phyloP scores from a whole-genome alignment of 305 asterid genomes.

The Withania somnifera region DNA sequence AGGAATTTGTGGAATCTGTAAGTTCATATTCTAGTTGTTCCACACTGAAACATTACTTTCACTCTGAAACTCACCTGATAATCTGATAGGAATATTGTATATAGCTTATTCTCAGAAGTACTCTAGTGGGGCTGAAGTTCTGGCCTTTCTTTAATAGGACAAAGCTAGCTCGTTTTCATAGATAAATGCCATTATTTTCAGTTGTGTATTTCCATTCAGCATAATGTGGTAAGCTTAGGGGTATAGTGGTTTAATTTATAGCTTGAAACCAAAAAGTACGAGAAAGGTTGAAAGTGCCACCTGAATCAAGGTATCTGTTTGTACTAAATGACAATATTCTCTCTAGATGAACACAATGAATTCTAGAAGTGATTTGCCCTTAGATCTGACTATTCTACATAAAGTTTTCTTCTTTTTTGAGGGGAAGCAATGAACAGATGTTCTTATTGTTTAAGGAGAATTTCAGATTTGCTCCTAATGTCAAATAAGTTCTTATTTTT shows the following conservation, averaged over 20 bases:
- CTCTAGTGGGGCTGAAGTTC: neutral
- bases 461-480: neutral
- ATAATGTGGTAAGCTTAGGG: neutral
- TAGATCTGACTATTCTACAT: neutral
- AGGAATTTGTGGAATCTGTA: conserved; percentile 91
- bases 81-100: neutral
- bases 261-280: neutral
- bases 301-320: neutral
- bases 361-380: neutral
- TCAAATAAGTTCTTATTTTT: neutral
- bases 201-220: conserved; percentile 10
- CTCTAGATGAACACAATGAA: neutral
- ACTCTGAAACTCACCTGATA: neutral
- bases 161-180: neutral
- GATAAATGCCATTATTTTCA: neutral
- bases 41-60: neutral
- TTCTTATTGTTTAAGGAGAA: neutral
- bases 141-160: neutral
- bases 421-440: neutral
- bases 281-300: neutral
- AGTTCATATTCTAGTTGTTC: conserved; percentile 21
- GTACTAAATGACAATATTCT: neutral
- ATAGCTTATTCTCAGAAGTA: neutral
- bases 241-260: neutral
- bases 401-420: neutral